Evolutionary conservation across 345 rosid species (phyloP), one percentile per base, ranked within the genome.

Genomic region (Murraya paniculata): DNA sequence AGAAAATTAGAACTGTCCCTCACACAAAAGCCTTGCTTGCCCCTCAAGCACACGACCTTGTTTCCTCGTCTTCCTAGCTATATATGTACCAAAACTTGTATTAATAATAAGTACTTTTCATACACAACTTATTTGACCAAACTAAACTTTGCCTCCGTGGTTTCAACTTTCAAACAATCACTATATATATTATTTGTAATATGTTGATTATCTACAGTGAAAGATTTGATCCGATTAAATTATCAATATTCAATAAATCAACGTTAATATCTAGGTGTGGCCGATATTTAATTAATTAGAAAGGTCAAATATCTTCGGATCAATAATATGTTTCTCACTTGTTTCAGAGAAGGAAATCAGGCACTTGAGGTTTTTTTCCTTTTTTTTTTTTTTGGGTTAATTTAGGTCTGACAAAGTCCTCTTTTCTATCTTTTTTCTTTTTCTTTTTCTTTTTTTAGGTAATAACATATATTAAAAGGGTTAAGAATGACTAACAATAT

Each of bases 131-230:
- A 38, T 39, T 61, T 61, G 77, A 74, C 77, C 58, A 61, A 61
- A 61, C 68, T 39, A 41, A n/a, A 21, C 58, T 11, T 22, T 33
- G 24, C 58, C 22, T 28, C 36, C 35, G 38, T 59, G 36, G 68
- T 73, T 72, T 72, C 50, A 35, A 58, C 73, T 50, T 70, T 70
- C 65, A 57, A 72, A 30, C 75, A n/a, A 35, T 7, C 75, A 28
- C 9, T 1, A 21, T 30, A 67, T 67, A 10, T n/a, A 11, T 45
- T 45, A 45, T 11, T 45, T 45, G 50, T 10, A 13, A 1, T 45
- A 13, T 13, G 5, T 45, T 45, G 5, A 45, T 45, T 5, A 13
- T 45, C 50, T 45, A 13, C 48, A 13, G 50, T 45, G 5, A 53
- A 5, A 53, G 7, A 5, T 27, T 28, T 28, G 21, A 61, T 16